Evolutionary conservation across 2,329 filamentous ascomycete species (phyloP).

Genomic region (Ophiostoma piceae): DNA sequence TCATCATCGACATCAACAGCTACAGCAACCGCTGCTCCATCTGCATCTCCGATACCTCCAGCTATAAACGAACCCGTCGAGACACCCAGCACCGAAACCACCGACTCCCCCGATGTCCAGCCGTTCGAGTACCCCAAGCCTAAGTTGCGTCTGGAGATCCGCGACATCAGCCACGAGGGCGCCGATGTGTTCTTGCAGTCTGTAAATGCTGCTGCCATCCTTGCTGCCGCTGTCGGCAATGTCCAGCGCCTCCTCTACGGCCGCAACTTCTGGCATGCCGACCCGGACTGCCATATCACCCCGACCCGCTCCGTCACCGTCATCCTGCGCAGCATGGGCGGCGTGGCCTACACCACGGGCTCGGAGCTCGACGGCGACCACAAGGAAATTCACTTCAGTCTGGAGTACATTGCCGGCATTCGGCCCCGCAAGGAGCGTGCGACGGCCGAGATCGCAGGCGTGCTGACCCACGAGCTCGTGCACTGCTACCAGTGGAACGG

Average conservation of each 20-base stretch:
- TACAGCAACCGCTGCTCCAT: background rate
- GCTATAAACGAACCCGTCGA: background rate
- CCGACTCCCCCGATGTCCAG: background rate
- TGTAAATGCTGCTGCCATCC: conserved; percentile 56
- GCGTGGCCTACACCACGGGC: conserved; percentile 85
- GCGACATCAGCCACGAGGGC: conserved; percentile 56
- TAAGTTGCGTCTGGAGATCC: conserved; percentile 55
- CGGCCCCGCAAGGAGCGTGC: conserved; percentile 38
- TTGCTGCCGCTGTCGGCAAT: conserved; percentile 58
- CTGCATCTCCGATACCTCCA: background rate
- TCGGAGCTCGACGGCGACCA: conserved; percentile 74
- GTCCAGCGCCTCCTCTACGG: conserved; percentile 70
- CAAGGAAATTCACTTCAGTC: conserved; percentile 87
- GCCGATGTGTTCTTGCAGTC: conserved; percentile 61
- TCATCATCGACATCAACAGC: background rate
- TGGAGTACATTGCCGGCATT: conserved; percentile 62
- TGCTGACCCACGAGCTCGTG: conserved; percentile 86
- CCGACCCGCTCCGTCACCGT: conserved; percentile 82
- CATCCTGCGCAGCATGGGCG: conserved; percentile 69
- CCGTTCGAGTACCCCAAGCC: conserved; percentile 41
- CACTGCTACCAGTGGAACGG: conserved; percentile 88
- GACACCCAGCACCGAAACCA: background rate
- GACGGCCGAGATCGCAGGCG: conserved; percentile 66
- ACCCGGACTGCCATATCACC: conserved; percentile 42
- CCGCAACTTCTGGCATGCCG: conserved; percentile 39